Evolutionary conservation across 1,139 yeast species (phyloP), one percentile per base, ranked within the genome.

Genomic region (Debaryomyces singareniensis): DNA sequence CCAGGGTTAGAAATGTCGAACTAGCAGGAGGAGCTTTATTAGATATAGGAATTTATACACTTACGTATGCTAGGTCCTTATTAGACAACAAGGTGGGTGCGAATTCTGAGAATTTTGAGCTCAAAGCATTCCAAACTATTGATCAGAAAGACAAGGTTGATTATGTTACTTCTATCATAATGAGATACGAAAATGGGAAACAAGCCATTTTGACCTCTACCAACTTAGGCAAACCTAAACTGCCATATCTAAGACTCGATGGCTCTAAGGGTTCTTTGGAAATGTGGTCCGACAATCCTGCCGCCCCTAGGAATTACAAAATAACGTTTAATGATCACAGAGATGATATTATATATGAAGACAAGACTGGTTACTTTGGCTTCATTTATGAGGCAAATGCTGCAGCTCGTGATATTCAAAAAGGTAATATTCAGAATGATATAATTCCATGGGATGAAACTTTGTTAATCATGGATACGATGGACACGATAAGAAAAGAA

Each of bases 11-110:
- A 36, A 62, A 71, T 43, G 63, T 60, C 13, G 45, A 52, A 15
- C 60, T 74, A 24, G 83, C 77, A 6, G 84, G 78, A 9, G 82
- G 84, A 21, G 75, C 78, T 0, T 47, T 75, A 28, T 61, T 75
- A 39, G 84, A 76, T 43, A 56, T 76, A 34, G 83, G 84, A 2
- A 64, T 76, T 27, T 77, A 77, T 42, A 58, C 77, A 4, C 44
- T 75, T 32, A 75, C 78, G 40, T 76, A 65, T 36, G 52, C 58
- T 13, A 51, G 74, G 34, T 43, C 65, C 11, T 51, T 66, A 25
- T 48, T 67, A 34, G 68, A 66, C 40, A 54, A 51, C 20, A 45
- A 58, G 15, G 43, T 51, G 1, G 63, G 59, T 12, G 33, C 42
- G 3, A 36, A 55, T 3, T 54, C 53, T 30, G 38, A 53, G 5